These are phyloP conservation scores for Antitrichia curtipendula DNA, from an alignment of 225 moss, liverwort and hornwort genomes.

Conservation along the genomic window DNA sequence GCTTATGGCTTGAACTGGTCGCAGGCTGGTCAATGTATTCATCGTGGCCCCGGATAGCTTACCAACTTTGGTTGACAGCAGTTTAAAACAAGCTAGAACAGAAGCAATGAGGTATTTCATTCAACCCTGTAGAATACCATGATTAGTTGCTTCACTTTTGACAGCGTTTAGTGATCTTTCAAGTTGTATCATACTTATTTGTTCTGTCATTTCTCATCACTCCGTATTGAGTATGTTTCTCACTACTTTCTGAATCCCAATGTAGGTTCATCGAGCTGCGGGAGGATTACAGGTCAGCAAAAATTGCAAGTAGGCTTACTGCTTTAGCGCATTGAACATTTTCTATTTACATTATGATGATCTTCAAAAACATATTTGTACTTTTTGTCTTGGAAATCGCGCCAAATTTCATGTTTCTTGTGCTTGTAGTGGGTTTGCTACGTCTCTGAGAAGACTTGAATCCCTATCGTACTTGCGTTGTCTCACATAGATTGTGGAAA, in stretches of 20 bases:
- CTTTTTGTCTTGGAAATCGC: neutral
- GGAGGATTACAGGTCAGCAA: conserved; percentile 86
- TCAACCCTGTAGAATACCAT: neutral
- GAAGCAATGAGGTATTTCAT: conserved; percentile 72
- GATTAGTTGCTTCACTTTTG: neutral
- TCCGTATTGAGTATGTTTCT: neutral
- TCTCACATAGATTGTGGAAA: neutral
- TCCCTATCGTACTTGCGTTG: neutral
- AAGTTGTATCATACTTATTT: neutral
- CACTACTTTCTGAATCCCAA: neutral
- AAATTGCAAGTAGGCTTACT: conserved; percentile 73
- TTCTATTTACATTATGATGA: neutral
- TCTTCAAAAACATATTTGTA: neutral
- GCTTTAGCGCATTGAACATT: conserved; percentile 40
- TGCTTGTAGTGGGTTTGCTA: neutral
- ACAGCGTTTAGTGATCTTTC: neutral
- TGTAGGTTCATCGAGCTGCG: conserved; percentile 85
- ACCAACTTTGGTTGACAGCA: conserved; percentile 94
- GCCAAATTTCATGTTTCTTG: neutral
- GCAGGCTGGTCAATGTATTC: conserved; percentile 97
- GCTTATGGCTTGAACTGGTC: conserved; percentile 1
- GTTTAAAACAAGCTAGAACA: conserved; percentile 88
- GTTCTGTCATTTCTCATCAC: neutral
- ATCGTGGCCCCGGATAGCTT: conserved; percentile 98
- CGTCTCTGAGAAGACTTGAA: neutral